Base-by-base conservation (phyloP, 768 basidiomycete species). In the Rubroboletus pulcherrimus region DNA sequence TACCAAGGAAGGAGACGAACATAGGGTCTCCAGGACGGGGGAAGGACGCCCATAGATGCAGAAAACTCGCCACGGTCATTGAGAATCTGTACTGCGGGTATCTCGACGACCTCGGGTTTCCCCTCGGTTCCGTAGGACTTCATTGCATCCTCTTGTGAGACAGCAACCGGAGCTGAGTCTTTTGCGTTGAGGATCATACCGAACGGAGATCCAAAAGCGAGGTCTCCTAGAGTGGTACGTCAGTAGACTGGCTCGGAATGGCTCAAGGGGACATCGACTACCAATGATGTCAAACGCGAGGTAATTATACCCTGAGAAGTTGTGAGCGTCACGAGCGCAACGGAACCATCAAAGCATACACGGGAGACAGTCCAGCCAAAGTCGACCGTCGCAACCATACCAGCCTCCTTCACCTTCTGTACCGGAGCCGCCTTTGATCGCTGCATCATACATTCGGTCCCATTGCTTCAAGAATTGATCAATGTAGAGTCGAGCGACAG, bases 61-160 rank as follows among this genome's bases (percentile, higher is more conserved):
- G 88, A 88, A 71, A 80, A 94, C 67, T 92, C 91, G 56, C 93
- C 93, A 21, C 93, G 86, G 53, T 87, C 85, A 68, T 95, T 94
- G 44, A 96, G 79, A 60, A 95, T 93, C 64, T 86, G 74, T 42
- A 92, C 86, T 5, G 91, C 94, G 5, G 92, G 89, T 42, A 93
- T 83, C 60, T 84, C 74, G 14, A 77, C 57, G 35, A 84, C 77
- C 38, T 86, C 79, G 30, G 70, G 66, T 5, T 75, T 64, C 1
- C 65, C 66, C 15, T 77, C 72, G 5, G 74, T 76, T 30, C 86
- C 83, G 43, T 82, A 84, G 3, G 77, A 75, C 8, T 76, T 68
- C 77, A 87, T 84, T 4, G 79, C 84, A 15, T 75, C 74, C 53
- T 78, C 60, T 24, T 81, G 81, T 39, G 80, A 75, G 19, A 77